Base-by-base conservation (phyloP, 192 early-diverging fungal genomes). In the Backusella tarrabulga region DNA sequence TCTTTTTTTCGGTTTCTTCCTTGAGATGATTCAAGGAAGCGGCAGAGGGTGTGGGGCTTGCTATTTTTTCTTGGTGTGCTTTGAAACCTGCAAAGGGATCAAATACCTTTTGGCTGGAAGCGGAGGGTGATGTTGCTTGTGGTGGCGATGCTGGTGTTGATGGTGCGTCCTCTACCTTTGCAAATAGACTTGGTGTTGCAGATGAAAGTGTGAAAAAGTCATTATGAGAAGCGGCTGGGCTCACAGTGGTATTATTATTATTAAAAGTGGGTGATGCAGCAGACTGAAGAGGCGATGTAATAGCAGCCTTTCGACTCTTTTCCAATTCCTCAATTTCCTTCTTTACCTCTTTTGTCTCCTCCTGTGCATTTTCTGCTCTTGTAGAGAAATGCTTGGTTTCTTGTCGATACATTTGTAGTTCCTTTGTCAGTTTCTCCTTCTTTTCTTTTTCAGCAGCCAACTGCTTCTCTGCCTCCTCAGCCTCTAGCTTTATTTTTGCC, bases 401-500 rank as follows among this genome's bases (percentile, higher is more conserved):
- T 11, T 74, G 73, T 11, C 78, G 72, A 17, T 44, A 71, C 35
- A 71, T 70, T 29, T 66, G 42, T 34, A 79, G 26, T 23, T 74
- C 40, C 11, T 71, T 26, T 9, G 52, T 41, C 14, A 79, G 44
- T 34, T 56, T 82, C 1, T 87, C 85, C 73, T 85, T 89, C 68
- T 88, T 86, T 11, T 79, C 67, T 54, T 86, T 80, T 42, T 86
- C 81, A 29, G 72, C 19, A 15, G 81, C 78, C 6, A 95, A 81
- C 17, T 78, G 68, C 23, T 79, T 74, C 71, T 90, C 82, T 6
- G 88, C 87, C 56, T 92, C 81, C 17, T 80, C 74, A 3, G 91
- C 77, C 23, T 94, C 90, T 44, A 79, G 72, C 42, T 81, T 84
- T 71, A 84, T 69, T 68, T 85, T 81, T 17, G 84, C 77, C 74